Percentiles rank a stretch among this genome's conserved stretches.
Conservation (phyloP, 140 eudicot genomes). For the Erigeron philadelphicus region DNA sequence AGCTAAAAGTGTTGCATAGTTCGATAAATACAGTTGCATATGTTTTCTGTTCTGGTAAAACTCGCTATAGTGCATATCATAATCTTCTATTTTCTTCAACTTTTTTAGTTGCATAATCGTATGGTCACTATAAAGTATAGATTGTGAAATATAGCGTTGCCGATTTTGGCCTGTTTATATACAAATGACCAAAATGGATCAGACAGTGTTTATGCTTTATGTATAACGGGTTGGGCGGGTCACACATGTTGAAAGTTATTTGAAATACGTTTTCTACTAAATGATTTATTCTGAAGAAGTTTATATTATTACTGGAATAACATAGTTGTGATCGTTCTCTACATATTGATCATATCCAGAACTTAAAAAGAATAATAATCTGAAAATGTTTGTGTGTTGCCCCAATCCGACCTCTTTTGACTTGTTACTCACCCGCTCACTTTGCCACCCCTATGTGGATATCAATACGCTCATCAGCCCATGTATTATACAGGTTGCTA, state of each 20-base stretch:
- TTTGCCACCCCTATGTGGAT: too few species aligned
- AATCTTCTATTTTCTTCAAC: neutral
- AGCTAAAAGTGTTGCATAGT: neutral
- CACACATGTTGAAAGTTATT: neutral
- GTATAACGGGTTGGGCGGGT: neutral
- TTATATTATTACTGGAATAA: too few species aligned
- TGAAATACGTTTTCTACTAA: neutral
- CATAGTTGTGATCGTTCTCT: too few species aligned
- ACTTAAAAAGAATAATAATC: neutral
- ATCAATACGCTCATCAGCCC: too few species aligned
- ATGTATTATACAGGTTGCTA: conserved; percentile 44
- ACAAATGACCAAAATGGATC: neutral
- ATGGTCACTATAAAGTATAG: neutral
- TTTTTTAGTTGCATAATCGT: neutral
- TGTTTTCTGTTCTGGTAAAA: neutral
- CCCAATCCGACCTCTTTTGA: neutral
- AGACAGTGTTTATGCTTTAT: neutral
- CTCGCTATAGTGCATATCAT: neutral
- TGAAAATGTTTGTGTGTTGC: neutral
- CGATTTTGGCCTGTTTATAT: neutral
- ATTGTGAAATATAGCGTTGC: neutral
- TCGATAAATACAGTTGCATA: neutral
- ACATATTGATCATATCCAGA: too few species aligned
- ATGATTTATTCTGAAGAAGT: too few species aligned
- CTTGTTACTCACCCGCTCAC: too few species aligned